Base-by-base conservation (phyloP, 2,329 filamentous ascomycete genomes). In the Zelopaecilomyces penicillatus region DNA sequence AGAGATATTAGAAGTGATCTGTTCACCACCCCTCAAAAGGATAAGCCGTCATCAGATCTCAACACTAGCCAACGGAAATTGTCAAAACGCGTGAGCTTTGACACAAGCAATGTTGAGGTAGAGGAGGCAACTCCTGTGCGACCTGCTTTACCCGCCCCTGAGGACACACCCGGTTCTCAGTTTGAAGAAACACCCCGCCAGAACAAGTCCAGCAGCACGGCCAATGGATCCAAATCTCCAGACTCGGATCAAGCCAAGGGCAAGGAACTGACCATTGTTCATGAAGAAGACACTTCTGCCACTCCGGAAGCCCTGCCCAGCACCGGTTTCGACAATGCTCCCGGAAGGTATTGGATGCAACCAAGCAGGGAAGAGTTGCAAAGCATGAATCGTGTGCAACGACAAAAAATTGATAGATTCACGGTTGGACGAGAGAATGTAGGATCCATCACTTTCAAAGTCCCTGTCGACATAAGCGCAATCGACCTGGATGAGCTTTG, bases 71-170 rank as follows among this genome's bases (percentile, higher is more conserved):
- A 50, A 30, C 69, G 74, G 42, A 82, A 82, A 57, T 66, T 86
- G 35, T 83, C 83, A 52, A 96, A 95, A 71, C 82, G 85, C 43
- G 93, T 98, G 42, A 96, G 89, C 68, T 98, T 97, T 56, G 89
- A 95, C 59, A 81, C 82, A 4, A 76, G 75, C 56, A 75, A 51
- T 61, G 73, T 61, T 4, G 62, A 66, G 4, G 48, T 46, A 7
- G 64, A 65, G 4, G 61, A 66, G 4, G 57, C 52, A 3, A 61
- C 64, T 5, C 60, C 65, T 11, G 53, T 63, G 30, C 60, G 63
- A 4, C 50, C 53, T 31, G 57, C 63, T 42, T 56, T 67, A 6
- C 61, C 65, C n/a, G 59, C 63, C 12, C 55, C 65, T 19, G 57
- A 60, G 5, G 61, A 58, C 31, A 52, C 57, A 3, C 52, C 60